These are phyloP conservation scores for Protea cynaroides DNA, from an alignment of 164 flowering plant genomes.

Conservation along the genomic window DNA sequence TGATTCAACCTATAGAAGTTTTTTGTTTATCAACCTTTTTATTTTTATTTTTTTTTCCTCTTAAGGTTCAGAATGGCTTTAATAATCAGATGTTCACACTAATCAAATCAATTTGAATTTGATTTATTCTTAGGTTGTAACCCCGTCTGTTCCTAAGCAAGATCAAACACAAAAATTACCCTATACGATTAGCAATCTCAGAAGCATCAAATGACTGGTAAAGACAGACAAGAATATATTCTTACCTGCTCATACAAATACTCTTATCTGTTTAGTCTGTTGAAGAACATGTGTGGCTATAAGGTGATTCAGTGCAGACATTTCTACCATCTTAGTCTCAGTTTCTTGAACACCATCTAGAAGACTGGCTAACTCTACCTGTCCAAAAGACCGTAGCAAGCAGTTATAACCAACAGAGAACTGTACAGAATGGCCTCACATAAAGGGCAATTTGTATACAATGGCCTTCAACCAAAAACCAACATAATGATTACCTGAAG, in stretches of 20 bases:
- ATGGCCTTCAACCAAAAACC: neutral
- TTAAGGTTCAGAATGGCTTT: no score
- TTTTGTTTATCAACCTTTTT: no score
- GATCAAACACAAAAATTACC: no score
- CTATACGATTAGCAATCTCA: no score
- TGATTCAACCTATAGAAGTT: no score
- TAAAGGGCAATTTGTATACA: neutral
- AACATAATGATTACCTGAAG: slow-evolving; percentile 58
- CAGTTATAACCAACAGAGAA: neutral
- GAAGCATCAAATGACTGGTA: no score
- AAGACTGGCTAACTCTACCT: slow-evolving; percentile 74
- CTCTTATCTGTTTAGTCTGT: slow-evolving; percentile 92
- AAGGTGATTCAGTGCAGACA: slow-evolving; percentile 96
- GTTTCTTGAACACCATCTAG: slow-evolving; percentile 85
- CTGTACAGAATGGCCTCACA: neutral
- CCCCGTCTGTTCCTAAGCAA: no score
- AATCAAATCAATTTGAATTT: no score
- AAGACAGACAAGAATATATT: no score
- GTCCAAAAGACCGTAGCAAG: slow-evolving; percentile 11
- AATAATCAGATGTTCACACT: no score
- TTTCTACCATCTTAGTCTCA: slow-evolving; percentile 93
- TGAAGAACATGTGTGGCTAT: slow-evolving; percentile 93
- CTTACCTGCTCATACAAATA: slow-evolving; percentile 78
- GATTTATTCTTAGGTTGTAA: no score
- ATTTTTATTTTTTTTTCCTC: no score